Evolutionary conservation across 2,329 filamentous ascomycete species (phyloP).

Genomic region (Seiridium cupressi): DNA sequence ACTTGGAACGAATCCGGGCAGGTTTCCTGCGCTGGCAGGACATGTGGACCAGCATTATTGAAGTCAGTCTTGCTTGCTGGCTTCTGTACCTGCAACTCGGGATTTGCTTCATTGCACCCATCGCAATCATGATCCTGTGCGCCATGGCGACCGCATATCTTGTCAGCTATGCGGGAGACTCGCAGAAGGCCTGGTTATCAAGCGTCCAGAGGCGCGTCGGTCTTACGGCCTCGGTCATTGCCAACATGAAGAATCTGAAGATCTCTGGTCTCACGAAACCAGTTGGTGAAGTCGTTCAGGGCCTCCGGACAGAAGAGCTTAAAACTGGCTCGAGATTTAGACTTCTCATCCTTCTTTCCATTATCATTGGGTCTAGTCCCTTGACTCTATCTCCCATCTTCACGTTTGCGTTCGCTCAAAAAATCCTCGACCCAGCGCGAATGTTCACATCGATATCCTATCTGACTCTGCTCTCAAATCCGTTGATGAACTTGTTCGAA

Average conservation of each 20-base stretch:
- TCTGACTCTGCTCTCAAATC: background rate
- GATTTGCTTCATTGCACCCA: constrained; percentile 11
- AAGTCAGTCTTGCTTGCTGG: constrained; percentile 4
- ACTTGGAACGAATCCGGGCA: constrained; percentile 25
- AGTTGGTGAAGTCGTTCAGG: constrained; percentile 29
- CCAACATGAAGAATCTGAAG: constrained; percentile 36
- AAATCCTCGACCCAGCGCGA: background rate
- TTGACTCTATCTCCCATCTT: background rate
- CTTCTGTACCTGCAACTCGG: constrained; percentile 2
- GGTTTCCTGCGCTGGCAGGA: constrained; percentile 22
- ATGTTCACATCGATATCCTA: background rate
- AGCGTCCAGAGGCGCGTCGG: constrained; percentile 20
- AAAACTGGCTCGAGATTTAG: constrained; percentile 25
- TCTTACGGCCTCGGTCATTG: constrained; percentile 24
- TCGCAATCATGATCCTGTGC: constrained; percentile 15
- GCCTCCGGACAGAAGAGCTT: constrained; percentile 32
- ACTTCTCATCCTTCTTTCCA: background rate
- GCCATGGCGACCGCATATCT: background rate
- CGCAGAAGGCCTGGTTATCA: constrained; percentile 22
- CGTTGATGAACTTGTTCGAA: background rate
- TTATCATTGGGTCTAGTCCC: background rate
- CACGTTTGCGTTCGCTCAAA: background rate
- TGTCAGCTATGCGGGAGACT: background rate
- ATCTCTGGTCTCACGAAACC: constrained; percentile 32
- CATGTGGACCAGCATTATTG: constrained; percentile 17